A percentile compares a stretch with the other conserved stretches of the same genome.
These are phyloP conservation scores for Eremochloa ophiuroides DNA, from an alignment of 176 grass and related monocot species.

Conservation along the genomic window DNA sequence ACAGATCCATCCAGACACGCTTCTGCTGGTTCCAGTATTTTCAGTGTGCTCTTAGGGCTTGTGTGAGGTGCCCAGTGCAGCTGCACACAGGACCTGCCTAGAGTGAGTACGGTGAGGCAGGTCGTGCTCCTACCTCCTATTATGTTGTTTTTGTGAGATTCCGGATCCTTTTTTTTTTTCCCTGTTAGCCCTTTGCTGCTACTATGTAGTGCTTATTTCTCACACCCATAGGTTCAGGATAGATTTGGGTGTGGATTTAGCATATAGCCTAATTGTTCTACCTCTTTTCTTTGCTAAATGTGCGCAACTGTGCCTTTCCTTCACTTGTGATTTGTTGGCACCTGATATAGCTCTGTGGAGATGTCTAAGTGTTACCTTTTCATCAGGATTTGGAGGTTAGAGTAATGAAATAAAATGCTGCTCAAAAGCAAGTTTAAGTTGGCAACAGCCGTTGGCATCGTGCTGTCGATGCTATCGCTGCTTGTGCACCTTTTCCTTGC, in stretches of 20 bases:
- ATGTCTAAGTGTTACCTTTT: slow-evolving; percentile 6
- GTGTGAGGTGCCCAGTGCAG: background rate
- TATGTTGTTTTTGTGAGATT: background rate
- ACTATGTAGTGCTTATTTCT: background rate
- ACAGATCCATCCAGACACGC: background rate
- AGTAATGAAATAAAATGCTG: slow-evolving; percentile 84
- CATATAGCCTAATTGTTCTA: background rate
- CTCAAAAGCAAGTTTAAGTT: slow-evolving; percentile 92
- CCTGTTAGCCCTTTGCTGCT: background rate
- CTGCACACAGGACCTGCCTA: background rate
- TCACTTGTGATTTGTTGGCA: background rate
- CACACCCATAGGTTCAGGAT: background rate
- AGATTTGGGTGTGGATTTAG: background rate
- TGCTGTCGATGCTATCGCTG: slow-evolving; percentile 74
- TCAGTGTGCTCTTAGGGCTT: background rate
- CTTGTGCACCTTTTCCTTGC: slow-evolving; percentile 87
- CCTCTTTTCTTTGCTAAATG: background rate
- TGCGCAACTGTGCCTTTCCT: background rate
- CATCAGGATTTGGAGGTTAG: slow-evolving; percentile 31
- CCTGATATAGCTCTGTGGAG: background rate
- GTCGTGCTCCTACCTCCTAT: background rate
- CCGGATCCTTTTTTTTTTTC: background rate
- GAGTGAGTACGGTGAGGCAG: background rate
- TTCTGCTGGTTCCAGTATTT: background rate
- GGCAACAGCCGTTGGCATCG: slow-evolving; percentile 71